A percentile compares a stretch with the other conserved stretches of the same genome.
phyloP scores from a whole-genome alignment of 2,329 filamentous ascomycete genomes.

The Triangularia setosa region DNA sequence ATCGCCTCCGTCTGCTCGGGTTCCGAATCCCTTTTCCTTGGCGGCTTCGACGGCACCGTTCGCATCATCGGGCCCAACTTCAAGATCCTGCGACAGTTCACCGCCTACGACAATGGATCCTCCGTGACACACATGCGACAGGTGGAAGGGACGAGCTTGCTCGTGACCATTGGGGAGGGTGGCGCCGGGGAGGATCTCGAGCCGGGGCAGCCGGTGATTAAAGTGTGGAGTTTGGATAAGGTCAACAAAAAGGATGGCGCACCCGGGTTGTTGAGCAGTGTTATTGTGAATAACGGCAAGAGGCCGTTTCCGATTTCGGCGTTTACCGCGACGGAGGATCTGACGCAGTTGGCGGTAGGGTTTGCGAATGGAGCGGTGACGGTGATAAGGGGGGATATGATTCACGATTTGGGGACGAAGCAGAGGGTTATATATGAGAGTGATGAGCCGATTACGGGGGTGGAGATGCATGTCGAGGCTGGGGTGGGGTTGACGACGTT shows the following conservation, averaged over 20 bases:
- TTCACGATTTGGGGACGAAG: conserved; percentile 90
- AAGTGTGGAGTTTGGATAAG: conserved; percentile 97
- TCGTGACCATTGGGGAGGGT: conserved; percentile 69
- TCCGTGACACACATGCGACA: conserved; percentile 85
- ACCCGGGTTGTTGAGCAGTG: conserved; percentile 81
- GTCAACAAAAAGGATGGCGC: conserved; percentile 88
- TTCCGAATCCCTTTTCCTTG: conserved; percentile 84
- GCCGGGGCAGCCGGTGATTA: conserved; percentile 69
- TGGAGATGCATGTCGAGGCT: conserved; percentile 66
- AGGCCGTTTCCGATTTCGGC: conserved; percentile 95
- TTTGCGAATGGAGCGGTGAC: conserved; percentile 95
- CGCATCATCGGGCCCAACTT: conserved; percentile 84
- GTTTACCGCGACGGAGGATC: conserved; percentile 79
- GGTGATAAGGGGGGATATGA: conserved; percentile 86
- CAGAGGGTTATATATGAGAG: conserved; percentile 95
- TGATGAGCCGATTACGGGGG: conserved; percentile 90
- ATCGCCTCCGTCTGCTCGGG: conserved; percentile 82
- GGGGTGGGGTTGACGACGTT: conserved; percentile 60
- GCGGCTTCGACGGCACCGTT: conserved; percentile 78
- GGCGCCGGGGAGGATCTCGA: not conserved
- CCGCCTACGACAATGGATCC: conserved; percentile 68
- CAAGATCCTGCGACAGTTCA: conserved; percentile 83
- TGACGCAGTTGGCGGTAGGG: conserved; percentile 89
- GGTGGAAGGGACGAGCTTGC: conserved; percentile 77
- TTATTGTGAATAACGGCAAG: conserved; percentile 82